Evolutionary conservation across 345 rosid genomes (phyloP), one percentile per base, ranked within the genome.

Genomic region (Eucalyptus curtisii): DNA sequence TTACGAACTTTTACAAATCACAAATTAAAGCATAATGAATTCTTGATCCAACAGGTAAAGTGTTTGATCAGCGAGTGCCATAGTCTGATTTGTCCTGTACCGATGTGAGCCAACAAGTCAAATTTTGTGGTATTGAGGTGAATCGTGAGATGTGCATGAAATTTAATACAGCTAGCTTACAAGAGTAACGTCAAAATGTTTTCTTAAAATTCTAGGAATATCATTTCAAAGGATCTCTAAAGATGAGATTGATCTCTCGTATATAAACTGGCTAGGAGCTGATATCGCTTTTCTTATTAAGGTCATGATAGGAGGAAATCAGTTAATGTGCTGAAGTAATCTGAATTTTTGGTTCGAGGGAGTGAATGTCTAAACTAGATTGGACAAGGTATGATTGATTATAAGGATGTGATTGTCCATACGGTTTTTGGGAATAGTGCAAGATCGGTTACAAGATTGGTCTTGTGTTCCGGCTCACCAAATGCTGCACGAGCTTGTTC

Each of bases 191-290:
- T 71, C 4, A 4, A 6, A 24, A 20, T 37, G 5, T 20, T 6
- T 4, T 37, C 13, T 40, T 71, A 37, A 22, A 22, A 37, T 71
- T 71, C 24, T 8, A 37, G 12, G 25, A 71, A 6, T 19, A 37
- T 71, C 8, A 19, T 71, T 5, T 37, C 22, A 71, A 12, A 71
- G 45, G 45, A 71, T 71, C 27, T 71, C 3, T 19, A 0, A 37
- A 20, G 27, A 71, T 6, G 14, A 20, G 14, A 71, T 37, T 71
- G 27, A 24, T 71, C 13, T 19, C 7, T 1, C 0, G 2, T 33
- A 2, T 71, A 33, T 3, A 71, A 71, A 71, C 0, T 33, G 8
- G 7, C 3, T 0, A 0, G 4, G 14, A 71, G 4, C 3, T 19
- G 0, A 10, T 37, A 11, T 5, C 14, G 2, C 0, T 71, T 71